A percentile compares a stretch with the other conserved stretches of the same genome.
Conservation (phyloP, 23 red algal genomes). For the Pyropia yezoensis region DNA sequence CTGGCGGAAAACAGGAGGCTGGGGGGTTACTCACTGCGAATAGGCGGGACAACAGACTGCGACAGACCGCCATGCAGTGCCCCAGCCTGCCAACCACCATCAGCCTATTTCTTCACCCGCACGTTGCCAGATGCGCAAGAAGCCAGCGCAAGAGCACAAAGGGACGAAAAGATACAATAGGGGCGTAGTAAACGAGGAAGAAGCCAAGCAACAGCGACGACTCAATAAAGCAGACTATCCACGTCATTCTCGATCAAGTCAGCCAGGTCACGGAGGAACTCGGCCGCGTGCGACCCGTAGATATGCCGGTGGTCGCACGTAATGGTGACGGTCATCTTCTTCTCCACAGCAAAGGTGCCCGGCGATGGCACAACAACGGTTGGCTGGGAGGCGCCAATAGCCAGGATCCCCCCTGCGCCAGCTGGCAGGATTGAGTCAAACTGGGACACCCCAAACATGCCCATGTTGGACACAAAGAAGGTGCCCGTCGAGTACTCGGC, state of each 20-base stretch:
- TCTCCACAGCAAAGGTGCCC: constrained; percentile 79
- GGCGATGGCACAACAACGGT: constrained; percentile 66
- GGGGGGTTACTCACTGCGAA: no score
- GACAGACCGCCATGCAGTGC: no score
- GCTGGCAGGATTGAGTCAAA: constrained; percentile 93
- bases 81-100: no score
- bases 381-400: constrained; percentile 72
- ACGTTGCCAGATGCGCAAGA: no score
- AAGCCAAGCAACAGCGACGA: no score
- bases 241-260: constrained; percentile 70
- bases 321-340: constrained; percentile 86
- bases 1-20: no score
- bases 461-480: constrained; percentile 90
- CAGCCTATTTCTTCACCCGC: no score
- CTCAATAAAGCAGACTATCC: constrained; percentile 34
- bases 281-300: constrained; percentile 84
- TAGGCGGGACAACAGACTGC: no score
- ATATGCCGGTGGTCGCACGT: constrained; percentile 96
- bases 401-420: constrained; percentile 80
- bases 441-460: constrained; percentile 91
- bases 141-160: no score
- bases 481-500: constrained; percentile 81
- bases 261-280: constrained; percentile 79
- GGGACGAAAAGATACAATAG: no score
- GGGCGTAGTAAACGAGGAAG: no score